Conservation (phyloP, 2,329 filamentous ascomycete genomes). For the Aspergillus quadricinctus region DNA sequence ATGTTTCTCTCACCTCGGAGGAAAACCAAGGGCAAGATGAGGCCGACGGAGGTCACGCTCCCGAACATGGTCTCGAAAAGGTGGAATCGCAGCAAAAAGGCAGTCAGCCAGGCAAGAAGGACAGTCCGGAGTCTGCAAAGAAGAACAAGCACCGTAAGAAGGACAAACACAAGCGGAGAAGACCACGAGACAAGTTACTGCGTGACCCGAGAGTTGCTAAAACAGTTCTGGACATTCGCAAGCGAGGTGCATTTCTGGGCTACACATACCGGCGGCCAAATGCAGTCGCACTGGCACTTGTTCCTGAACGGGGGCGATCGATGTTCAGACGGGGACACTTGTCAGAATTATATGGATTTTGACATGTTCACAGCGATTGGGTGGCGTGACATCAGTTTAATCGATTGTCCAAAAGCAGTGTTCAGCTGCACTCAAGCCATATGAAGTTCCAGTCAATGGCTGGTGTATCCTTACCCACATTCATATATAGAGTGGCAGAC, state of each 20-base stretch:
- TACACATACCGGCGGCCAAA: constrained; percentile 69
- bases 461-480: background rate
- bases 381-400: background rate
- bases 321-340: constrained; percentile 20
- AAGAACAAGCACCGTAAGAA: constrained; percentile 4
- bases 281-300: constrained; percentile 30
- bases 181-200: constrained; percentile 79
- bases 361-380: background rate
- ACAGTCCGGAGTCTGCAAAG: constrained; percentile 17
- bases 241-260: constrained; percentile 77
- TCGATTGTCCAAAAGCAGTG: background rate
- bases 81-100: background rate
- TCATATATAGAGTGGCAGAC: background rate
- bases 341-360: constrained; percentile 21
- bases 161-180: constrained; percentile 65
- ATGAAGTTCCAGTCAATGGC: background rate
- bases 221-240: constrained; percentile 72
- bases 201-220: constrained; percentile 65
- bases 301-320: constrained; percentile 29
- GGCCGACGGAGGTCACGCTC: constrained; percentile 2
- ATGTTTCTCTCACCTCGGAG: constrained; percentile 11
- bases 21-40: constrained; percentile 6
- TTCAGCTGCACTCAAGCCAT: background rate
- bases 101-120: constrained; percentile 5
- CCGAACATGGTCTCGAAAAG: background rate